phyloP scores from a whole-genome alignment of 305 asterid genomes.

The Fraxinus floribunda region DNA sequence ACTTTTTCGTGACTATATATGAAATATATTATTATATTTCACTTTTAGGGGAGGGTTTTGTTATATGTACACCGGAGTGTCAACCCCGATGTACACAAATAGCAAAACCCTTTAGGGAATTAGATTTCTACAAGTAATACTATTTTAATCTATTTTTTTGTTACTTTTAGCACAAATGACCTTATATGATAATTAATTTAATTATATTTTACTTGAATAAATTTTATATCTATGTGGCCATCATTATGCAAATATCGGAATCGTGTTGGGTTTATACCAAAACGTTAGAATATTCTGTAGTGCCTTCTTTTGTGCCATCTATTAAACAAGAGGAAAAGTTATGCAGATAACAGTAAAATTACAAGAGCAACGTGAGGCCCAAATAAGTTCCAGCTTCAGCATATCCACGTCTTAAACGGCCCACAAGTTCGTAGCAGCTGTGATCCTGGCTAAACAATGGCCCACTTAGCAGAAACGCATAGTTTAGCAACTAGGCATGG shows the following conservation, averaged over 20 bases:
- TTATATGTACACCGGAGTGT: no score
- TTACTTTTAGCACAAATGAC: background rate
- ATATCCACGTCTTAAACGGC: background rate
- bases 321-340: no score
- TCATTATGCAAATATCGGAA: constrained; percentile 26
- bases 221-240: constrained; percentile 6
- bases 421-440: background rate
- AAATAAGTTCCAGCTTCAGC: background rate
- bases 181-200: background rate
- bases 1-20: no score
- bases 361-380: no score
- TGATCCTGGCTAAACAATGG: no score
- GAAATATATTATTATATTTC: no score
- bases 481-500: no score
- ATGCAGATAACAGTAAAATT: no score
- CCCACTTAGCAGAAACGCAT: no score
- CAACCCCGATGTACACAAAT: no score
- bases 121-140: constrained; percentile 2
- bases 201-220: constrained; percentile 9
- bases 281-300: background rate
- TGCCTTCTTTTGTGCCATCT: constrained; percentile 12
- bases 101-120: no score
- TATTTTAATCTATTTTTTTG: background rate
- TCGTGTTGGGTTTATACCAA: constrained; percentile 24
- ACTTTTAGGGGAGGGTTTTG: background rate